Conservation (phyloP, 352 stramenopile genomes). For the Pythium brachiatum region DNA sequence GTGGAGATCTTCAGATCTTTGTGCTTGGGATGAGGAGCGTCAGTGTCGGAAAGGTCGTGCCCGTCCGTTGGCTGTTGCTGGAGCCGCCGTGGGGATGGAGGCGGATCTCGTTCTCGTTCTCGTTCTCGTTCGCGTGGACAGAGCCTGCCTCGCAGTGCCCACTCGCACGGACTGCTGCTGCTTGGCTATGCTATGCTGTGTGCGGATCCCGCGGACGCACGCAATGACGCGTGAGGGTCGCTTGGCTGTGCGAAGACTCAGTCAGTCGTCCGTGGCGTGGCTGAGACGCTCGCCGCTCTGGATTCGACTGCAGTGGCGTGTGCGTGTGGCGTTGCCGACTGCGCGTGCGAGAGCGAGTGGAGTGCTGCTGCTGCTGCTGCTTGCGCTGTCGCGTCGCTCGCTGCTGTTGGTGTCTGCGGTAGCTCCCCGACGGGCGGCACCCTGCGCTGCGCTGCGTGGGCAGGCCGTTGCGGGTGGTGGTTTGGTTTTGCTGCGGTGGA, state of each 20-base stretch:
- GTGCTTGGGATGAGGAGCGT: neutral
- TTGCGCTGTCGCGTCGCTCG: neutral
- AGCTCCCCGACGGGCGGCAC: neutral
- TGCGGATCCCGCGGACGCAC: neutral
- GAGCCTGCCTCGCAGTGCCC: neutral
- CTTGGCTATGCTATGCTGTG: too few species aligned
- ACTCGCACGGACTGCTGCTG: too few species aligned
- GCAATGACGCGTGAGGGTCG: neutral
- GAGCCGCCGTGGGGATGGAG: neutral
- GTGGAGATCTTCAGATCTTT: neutral
- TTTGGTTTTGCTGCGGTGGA: neutral
- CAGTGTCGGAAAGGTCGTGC: neutral
- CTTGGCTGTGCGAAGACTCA: conserved; percentile 1
- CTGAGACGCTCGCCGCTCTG: neutral
- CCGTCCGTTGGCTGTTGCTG: neutral
- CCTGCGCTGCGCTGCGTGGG: neutral
- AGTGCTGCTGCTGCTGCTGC: too few species aligned
- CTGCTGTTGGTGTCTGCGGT: neutral
- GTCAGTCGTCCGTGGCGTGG: neutral
- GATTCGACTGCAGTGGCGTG: neutral
- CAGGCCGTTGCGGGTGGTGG: conserved; percentile 4
- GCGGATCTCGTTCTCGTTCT: too few species aligned
- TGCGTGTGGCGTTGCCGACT: conserved; percentile 13
- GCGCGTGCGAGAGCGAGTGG: too few species aligned
- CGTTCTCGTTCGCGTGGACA: neutral